These are phyloP conservation scores for Canna indica DNA, from an alignment of 176 grass and related monocot species.

Conservation along the genomic window DNA sequence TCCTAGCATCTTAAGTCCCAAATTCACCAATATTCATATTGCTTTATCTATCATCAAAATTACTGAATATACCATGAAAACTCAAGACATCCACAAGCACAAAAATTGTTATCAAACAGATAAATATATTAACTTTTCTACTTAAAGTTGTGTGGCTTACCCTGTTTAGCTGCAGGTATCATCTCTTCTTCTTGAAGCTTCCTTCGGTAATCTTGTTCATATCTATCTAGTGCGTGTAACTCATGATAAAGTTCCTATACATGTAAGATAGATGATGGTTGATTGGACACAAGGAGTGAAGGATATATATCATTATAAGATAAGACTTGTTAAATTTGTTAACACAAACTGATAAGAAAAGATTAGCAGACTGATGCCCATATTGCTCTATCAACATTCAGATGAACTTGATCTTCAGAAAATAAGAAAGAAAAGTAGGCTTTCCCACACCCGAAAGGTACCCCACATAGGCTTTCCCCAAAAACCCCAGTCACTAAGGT, in stretches of 20 bases:
- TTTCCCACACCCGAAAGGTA: too few species aligned
- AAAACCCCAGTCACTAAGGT: too few species aligned
- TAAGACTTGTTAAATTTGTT: neutral
- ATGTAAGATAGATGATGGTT: neutral
- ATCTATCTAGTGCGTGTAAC: constrained; percentile 65
- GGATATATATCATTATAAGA: neutral
- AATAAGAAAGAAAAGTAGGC: too few species aligned
- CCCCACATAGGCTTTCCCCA: too few species aligned
- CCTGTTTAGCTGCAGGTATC: constrained; percentile 48
- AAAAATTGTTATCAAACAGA: neutral
- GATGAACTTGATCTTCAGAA: neutral
- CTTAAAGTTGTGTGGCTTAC: constrained; percentile 21
- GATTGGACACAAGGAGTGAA: neutral
- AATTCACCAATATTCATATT: too few species aligned
- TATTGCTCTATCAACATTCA: neutral
- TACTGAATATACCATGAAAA: too few species aligned
- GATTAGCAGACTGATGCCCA: neutral
- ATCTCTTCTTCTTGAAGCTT: constrained; percentile 81
- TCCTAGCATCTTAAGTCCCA: too few species aligned
- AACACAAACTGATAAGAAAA: neutral
- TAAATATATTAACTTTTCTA: neutral
- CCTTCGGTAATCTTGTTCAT: constrained; percentile 78
- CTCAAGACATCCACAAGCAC: neutral
- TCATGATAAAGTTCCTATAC: constrained; percentile 93
- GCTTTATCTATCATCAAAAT: too few species aligned